phyloP scores from a whole-genome alignment of 805 yeast species.

The Yarrowia osloensis region DNA sequence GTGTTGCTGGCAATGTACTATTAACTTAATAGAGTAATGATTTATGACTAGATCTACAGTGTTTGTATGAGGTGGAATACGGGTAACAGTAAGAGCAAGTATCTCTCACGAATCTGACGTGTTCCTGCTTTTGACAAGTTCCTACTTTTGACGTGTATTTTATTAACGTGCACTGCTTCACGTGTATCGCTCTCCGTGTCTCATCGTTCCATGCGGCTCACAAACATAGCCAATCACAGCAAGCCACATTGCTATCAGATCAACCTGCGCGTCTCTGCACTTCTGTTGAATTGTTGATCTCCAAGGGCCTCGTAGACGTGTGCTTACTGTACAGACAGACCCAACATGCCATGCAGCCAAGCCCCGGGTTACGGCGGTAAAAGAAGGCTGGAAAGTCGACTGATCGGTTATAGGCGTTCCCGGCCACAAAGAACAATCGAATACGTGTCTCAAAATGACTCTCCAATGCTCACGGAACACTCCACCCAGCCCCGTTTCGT shows the following conservation, averaged over 20 bases:
- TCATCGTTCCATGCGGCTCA: too few species aligned
- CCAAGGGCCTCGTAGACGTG: neutral
- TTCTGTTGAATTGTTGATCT: slow-evolving; percentile 17
- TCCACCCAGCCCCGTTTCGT: neutral
- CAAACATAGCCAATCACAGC: too few species aligned
- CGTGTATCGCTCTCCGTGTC: too few species aligned
- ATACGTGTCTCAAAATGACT: neutral
- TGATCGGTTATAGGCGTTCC: neutral
- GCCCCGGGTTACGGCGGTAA: neutral
- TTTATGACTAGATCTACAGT: slow-evolving; percentile 30
- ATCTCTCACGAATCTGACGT: too few species aligned
- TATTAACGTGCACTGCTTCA: too few species aligned
- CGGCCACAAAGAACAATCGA: too few species aligned
- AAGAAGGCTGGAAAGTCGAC: neutral
- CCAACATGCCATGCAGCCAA: slow-evolving; percentile 25
- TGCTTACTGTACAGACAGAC: neutral
- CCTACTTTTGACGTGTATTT: too few species aligned
- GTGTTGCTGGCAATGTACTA: slow-evolving; percentile 11
- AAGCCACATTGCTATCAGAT: too few species aligned
- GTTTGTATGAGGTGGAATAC: too few species aligned
- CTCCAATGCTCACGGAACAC: too few species aligned
- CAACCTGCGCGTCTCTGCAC: neutral
- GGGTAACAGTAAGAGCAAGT: too few species aligned
- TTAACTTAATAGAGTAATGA: slow-evolving; percentile 30
- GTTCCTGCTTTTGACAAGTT: neutral